Base-by-base conservation (phyloP, 345 rosid species). In the Dovyalis caffra region DNA sequence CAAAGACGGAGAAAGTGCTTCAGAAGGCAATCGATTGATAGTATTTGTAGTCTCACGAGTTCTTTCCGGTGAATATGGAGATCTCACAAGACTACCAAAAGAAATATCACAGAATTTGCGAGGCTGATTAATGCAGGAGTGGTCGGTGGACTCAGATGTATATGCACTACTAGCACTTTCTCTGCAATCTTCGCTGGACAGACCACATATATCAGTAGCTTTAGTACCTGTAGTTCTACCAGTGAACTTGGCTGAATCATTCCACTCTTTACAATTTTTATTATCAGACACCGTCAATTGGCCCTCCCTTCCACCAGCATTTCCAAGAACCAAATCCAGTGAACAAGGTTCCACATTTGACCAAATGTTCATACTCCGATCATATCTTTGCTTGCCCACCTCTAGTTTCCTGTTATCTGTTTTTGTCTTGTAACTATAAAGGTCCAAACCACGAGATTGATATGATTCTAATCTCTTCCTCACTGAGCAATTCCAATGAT, bases 401-500 rank as follows among this genome's bases (percentile, higher is more conserved):
- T 66, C 34, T 3, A 12, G 18, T 11, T 15, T 74, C 32, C 58
- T 51, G 69, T n/a, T 21, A 25, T 56, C 71, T 74, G 66, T 10
- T 66, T 53, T n/a, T 38, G 35, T 37, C 15, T 1, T 53, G 21
- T 6, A 51, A 38, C 26, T 35, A 15, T 53, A 38, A 0, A 33
- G 38, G 2, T 51, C 12, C 23, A 53, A 4, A 8, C 64, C 56
- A 49, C 5, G 38, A 31, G 64, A 31, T 11, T 28, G 14, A 51
- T 18, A 11, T 51, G 62, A 69, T 25, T 66, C 76, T 66, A 77
- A 8, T 57, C 20, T 77, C 76, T 77, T 64, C 45, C 37, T 77
- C 35, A 71, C 66, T 34, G 76, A 71, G 70, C 72, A 62, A 67
- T 77, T 77, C 80, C 80, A 77, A 29, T 77, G 80, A 34, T 77